A percentile compares a stretch with the other conserved stretches of the same genome.
These are phyloP conservation scores for Xylaria cubensis DNA, from an alignment of 495 filamentous ascomycete species.

Conservation along the genomic window DNA sequence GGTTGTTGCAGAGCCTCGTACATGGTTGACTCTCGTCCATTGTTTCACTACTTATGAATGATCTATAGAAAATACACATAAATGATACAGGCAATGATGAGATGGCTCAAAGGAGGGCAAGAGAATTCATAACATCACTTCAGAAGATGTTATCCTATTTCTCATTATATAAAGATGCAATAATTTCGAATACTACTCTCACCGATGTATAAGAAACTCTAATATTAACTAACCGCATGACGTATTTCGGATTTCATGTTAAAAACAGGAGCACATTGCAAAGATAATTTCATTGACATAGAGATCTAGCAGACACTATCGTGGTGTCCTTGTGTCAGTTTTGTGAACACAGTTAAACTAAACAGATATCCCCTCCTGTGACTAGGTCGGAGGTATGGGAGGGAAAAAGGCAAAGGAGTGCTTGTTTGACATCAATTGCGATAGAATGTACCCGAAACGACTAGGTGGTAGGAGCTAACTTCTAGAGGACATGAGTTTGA, in stretches of 20 bases:
- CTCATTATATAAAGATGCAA: background rate
- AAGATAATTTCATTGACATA: background rate
- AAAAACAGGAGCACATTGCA: background rate
- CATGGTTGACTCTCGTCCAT: no score
- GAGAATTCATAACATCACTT: background rate
- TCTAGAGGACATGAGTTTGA: background rate
- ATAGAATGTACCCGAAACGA: slow-evolving; percentile 3
- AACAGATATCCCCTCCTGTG: background rate
- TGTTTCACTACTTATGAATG: background rate
- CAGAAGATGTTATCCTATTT: background rate
- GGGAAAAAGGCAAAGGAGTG: background rate
- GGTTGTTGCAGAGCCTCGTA: no score
- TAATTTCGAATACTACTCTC: background rate
- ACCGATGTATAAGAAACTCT: background rate
- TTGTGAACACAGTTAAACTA: background rate
- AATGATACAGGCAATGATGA: background rate
- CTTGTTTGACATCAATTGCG: background rate
- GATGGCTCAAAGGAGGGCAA: background rate
- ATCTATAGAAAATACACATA: background rate
- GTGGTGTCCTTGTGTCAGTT: background rate
- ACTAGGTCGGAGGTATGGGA: background rate
- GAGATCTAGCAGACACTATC: background rate
- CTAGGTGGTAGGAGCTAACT: background rate
- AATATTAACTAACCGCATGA: background rate
- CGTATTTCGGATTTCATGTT: background rate